Evolutionary conservation across 1,139 yeast species (phyloP), one percentile per base, ranked within the genome.

Genomic region (Geotrichum armillariae): DNA sequence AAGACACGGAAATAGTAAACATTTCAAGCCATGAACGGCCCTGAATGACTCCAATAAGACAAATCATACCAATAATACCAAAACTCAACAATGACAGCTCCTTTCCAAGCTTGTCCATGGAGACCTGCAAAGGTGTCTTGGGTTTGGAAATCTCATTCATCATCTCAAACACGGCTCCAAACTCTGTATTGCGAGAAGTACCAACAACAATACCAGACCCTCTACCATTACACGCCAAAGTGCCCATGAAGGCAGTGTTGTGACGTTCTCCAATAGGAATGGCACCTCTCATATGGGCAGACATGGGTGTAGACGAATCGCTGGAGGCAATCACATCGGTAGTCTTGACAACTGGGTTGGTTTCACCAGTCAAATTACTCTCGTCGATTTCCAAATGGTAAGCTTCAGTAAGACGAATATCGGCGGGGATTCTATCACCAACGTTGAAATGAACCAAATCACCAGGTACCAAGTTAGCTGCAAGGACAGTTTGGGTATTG

Each of bases 391-490:
- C 72, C 58, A 93, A 74, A 62, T 89, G 93, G 20, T 80, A 85
- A 1, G 95, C 81, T 54, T 85, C 84, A 2, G 83, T 77, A 52
- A 93, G 74, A 62, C 98, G 78, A 39, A 91, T 71, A 68, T 93
- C 98, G 0, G 98, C 98, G 1, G 99, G 98, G 49, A 93, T 84
- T 57, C 96, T 77, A 68, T 93, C 99, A 59, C 99, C 99, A 51
- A 89, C 93, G 37, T 82, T 68, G 61, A 93, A 87, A 62, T 83
- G 86, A 34, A 93, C 95, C 64, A 93, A 70, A 66, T 93, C 98
- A 46, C 98, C 99, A 2, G 98, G 98, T 22, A 93, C 98, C 57
- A 93, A 77, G 44, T 80, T 78, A 1, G 90, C 78, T 0, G 98
- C 99, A 58, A 90, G 72, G 2, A 88, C 90, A n/a, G 83, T 79